Evolutionary conservation across 2,329 filamentous ascomycete genomes (phyloP).

Genomic region (Beauveria sp.): DNA sequence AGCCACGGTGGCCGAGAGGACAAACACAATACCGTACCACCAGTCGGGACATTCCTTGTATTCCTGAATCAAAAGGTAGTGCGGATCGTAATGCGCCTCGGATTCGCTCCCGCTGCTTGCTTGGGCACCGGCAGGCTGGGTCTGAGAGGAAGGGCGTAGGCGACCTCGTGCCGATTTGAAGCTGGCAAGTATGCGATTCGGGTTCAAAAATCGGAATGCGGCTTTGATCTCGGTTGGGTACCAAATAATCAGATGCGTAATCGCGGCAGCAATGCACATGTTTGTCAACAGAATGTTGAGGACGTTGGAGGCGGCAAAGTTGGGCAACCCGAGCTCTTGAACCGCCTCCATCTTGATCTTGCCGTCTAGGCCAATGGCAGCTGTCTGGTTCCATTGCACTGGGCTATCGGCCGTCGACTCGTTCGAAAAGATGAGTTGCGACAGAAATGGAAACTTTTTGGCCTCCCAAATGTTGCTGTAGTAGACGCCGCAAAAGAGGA

Average conservation of each 20-base stretch:
- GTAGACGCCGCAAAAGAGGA: conserved; percentile 27
- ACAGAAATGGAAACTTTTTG: conserved; percentile 16
- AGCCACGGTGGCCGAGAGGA: conserved; percentile 27
- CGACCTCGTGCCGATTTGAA: not conserved
- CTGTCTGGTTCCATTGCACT: conserved; percentile 33
- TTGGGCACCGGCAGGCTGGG: not conserved
- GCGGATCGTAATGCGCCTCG: conserved; percentile 26
- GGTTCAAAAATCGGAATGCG: conserved; percentile 14
- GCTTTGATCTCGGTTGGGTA: conserved; percentile 18
- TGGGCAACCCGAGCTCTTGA: conserved; percentile 31
- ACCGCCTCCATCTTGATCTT: conserved; percentile 23
- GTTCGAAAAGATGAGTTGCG: conserved; percentile 30
- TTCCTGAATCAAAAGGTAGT: conserved; percentile 32
- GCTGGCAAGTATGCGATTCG: not conserved
- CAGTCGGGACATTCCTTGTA: conserved; percentile 35
- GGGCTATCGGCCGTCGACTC: conserved; percentile 28
- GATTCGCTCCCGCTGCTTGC: conserved; percentile 10
- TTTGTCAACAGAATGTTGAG: conserved; percentile 35
- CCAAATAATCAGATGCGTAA: conserved; percentile 23
- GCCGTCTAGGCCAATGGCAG: conserved; percentile 27
- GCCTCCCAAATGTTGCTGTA: conserved; percentile 16
- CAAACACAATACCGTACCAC: conserved; percentile 32
- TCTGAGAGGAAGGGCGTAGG: not conserved
- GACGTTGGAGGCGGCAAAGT: conserved; percentile 31
- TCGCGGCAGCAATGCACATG: conserved; percentile 37